phyloP scores from a whole-genome alignment of 2,329 filamentous ascomycete species.

The Neocatenulostroma microsporum region DNA sequence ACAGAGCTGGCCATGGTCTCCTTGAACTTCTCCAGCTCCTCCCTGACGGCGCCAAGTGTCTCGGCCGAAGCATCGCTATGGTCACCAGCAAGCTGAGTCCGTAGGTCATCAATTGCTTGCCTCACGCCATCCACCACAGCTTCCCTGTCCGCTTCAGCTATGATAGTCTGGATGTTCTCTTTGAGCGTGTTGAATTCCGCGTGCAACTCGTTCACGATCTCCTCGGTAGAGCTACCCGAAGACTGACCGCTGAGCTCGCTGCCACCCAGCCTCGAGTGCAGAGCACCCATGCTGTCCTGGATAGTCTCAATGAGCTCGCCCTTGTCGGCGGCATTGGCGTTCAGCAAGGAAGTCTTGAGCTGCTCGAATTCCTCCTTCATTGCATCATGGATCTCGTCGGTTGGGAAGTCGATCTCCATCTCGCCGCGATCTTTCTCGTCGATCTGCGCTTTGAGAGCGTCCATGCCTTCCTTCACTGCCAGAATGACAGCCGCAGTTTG shows the following conservation, averaged over 20 bases:
- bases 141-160: slow-evolving; percentile 44
- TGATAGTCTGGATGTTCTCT: slow-evolving; percentile 47
- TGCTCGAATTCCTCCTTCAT: slow-evolving; percentile 78
- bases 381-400: slow-evolving; percentile 53
- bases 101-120: slow-evolving; percentile 38
- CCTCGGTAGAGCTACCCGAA: slow-evolving; percentile 35
- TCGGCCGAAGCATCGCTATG: slow-evolving; percentile 37
- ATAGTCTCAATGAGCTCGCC: slow-evolving; percentile 56
- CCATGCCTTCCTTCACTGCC: slow-evolving; percentile 26
- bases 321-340: slow-evolving; percentile 49
- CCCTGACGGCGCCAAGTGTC: slow-evolving; percentile 35
- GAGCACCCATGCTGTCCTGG: slow-evolving; percentile 43
- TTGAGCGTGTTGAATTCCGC: slow-evolving; percentile 56
- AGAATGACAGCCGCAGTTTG: slow-evolving; percentile 25
- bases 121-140: slow-evolving; percentile 62
- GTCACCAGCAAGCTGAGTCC: slow-evolving; percentile 31
- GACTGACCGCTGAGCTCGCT: slow-evolving; percentile 24
- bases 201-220: slow-evolving; percentile 44
- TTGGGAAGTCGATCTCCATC: slow-evolving; percentile 28
- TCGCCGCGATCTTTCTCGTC: slow-evolving; percentile 30
- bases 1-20: slow-evolving; percentile 36
- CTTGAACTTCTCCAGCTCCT: slow-evolving; percentile 37
- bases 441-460: slow-evolving; percentile 24
- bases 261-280: slow-evolving; percentile 38
- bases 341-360: slow-evolving; percentile 67